Evolutionary conservation across 345 rosid genomes (phyloP).

Genomic region (Citrus cavaleriei): DNA sequence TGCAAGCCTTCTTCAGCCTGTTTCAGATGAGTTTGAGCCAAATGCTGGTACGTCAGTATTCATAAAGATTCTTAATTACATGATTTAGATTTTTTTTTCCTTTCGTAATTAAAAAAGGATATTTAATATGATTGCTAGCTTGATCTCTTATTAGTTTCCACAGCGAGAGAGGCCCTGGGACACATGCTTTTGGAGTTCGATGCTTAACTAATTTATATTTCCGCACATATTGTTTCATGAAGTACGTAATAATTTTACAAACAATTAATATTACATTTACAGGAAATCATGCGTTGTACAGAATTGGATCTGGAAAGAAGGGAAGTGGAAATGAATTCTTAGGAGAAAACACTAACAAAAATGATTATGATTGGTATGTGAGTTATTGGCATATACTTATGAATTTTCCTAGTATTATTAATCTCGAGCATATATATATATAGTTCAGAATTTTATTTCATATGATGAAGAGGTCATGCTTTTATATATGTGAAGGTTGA

Average conservation of each 20-base stretch:
- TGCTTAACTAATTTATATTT: background rate
- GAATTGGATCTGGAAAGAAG: constrained; percentile 35
- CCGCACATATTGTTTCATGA: too few relatives aligned
- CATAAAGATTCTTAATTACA: too few relatives aligned
- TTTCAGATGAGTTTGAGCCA: constrained; percentile 57
- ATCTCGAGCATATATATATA: too few relatives aligned
- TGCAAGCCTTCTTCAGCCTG: constrained; percentile 55
- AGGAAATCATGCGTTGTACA: constrained; percentile 43
- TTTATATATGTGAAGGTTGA: constrained; percentile 37
- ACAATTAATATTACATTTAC: background rate
- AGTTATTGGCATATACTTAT: background rate
- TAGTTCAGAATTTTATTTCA: background rate
- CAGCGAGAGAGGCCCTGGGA: too few relatives aligned
- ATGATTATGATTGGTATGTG: constrained; percentile 52
- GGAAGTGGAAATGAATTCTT: constrained; percentile 33
- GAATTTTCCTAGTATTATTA: background rate
- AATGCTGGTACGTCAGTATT: background rate
- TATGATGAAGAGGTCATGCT: background rate
- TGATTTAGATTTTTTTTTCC: background rate
- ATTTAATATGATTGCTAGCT: background rate
- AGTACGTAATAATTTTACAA: too few relatives aligned
- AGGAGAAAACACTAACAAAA: constrained; percentile 32
- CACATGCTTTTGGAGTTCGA: background rate
- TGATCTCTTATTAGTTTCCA: too few relatives aligned
- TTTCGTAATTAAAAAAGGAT: background rate